Percentiles rank a stretch among this genome's conserved stretches.
phyloP scores from a whole-genome alignment of 768 basidiomycete genomes.

The Psilocybe sp. region DNA sequence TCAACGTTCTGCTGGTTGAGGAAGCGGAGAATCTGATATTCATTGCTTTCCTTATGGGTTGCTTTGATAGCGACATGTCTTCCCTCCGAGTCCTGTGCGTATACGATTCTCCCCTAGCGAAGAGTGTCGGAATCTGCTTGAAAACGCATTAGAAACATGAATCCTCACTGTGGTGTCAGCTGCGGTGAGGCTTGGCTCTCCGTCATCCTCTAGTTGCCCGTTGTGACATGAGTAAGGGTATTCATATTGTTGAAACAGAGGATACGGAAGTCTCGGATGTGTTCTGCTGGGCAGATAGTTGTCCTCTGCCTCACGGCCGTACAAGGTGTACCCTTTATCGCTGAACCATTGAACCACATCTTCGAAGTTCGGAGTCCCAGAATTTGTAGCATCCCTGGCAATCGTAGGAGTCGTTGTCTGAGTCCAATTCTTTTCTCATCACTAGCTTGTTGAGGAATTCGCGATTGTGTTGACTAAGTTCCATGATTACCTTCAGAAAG shows the following conservation, averaged over 20 bases:
- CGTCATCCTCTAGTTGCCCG: not conserved
- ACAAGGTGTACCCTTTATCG: constrained; percentile 4
- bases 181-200: not conserved
- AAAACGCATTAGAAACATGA: not conserved
- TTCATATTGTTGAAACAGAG: no score
- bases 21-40: constrained; percentile 19
- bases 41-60: constrained; percentile 16
- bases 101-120: not conserved
- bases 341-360: constrained; percentile 3
- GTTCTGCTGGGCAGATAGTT: not conserved
- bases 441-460: no score
- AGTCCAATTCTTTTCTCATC: no score
- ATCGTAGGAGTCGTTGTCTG: no score
- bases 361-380: constrained; percentile 2
- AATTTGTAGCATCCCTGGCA: no score
- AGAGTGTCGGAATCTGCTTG: not conserved
- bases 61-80: constrained; percentile 26
- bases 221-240: constrained; percentile 11
- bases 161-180: not conserved
- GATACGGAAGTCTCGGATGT: not conserved
- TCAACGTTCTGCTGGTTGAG: constrained; percentile 12
- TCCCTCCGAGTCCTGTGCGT: constrained; percentile 17
- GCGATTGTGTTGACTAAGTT: no score
- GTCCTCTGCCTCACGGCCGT: not conserved
- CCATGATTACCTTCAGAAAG: no score